Percentiles rank a stretch among this genome's conserved stretches.
These are phyloP conservation scores for Pleoardoris graminearum DNA, from an alignment of 2,329 filamentous ascomycete species.

Conservation along the genomic window DNA sequence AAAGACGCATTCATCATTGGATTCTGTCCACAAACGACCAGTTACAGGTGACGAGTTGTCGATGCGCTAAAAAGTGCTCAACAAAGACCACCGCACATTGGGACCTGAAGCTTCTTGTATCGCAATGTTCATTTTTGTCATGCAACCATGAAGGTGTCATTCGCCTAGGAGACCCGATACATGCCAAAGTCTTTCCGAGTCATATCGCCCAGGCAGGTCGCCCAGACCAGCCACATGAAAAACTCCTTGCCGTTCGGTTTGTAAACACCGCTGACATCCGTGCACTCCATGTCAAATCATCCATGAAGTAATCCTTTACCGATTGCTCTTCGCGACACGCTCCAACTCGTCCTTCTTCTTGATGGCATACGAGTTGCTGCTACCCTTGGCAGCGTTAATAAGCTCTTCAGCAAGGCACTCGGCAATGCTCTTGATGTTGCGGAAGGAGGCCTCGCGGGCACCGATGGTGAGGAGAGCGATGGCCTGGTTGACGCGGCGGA, in stretches of 20 bases:
- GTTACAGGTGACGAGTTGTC: neutral
- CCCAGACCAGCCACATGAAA: constrained; percentile 36
- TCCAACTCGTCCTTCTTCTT: constrained; percentile 99
- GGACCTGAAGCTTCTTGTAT: constrained; percentile 21
- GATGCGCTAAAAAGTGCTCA: neutral
- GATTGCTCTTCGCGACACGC: constrained; percentile 99
- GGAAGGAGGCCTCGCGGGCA: constrained; percentile 98
- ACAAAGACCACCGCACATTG: neutral
- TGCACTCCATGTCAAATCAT: constrained; percentile 19
- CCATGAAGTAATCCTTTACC: constrained; percentile 67
- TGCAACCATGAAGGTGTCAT: constrained; percentile 47
- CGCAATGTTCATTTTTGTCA: constrained; percentile 44
- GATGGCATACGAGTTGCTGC: constrained; percentile 99
- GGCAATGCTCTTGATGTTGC: constrained; percentile 99
- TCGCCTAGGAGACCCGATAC: constrained; percentile 45
- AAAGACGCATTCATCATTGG: neutral
- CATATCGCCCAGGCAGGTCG: constrained; percentile 30
- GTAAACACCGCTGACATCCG: constrained; percentile 26
- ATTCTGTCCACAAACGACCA: neutral
- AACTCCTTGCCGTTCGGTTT: constrained; percentile 41
- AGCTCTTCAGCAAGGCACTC: constrained; percentile 99
- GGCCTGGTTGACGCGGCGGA: constrained; percentile 99
- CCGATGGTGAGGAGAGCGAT: constrained; percentile 98
- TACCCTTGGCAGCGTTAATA: constrained; percentile 99
- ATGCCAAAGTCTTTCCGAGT: constrained; percentile 42